Evolutionary conservation across 352 stramenopile species (phyloP).

Genomic region (Phytophthora syringae): DNA sequence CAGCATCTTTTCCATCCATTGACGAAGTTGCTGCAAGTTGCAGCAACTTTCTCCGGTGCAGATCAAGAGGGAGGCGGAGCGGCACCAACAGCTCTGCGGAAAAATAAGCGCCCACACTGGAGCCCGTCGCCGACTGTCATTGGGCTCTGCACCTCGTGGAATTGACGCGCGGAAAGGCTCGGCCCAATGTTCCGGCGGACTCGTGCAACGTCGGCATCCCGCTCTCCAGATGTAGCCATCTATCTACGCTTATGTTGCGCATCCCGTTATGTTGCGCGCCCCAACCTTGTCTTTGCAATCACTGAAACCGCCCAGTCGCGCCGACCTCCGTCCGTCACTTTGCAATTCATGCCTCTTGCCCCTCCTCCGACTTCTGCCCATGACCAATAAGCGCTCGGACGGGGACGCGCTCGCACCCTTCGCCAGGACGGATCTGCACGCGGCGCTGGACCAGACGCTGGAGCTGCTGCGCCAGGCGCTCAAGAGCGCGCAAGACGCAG

Average conservation of each 20-base stretch:
- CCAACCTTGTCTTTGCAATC: slow-evolving; percentile 1
- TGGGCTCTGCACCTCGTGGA: slow-evolving; percentile 13
- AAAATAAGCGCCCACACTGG: background rate
- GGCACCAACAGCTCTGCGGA: background rate
- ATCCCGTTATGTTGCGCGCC: background rate
- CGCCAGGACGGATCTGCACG: slow-evolving; percentile 16
- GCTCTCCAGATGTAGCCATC: too few species aligned
- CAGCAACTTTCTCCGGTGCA: background rate
- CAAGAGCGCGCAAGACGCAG: slow-evolving; percentile 27
- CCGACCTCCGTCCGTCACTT: slow-evolving; percentile 17
- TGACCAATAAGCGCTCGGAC: slow-evolving; percentile 38
- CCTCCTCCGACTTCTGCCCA: background rate
- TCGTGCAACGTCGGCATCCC: too few species aligned
- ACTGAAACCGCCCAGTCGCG: too few species aligned
- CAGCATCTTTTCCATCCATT: too few species aligned
- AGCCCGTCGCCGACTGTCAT: background rate
- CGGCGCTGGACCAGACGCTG: slow-evolving; percentile 44
- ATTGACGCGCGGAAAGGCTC: slow-evolving; percentile 14
- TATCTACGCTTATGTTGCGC: slow-evolving; percentile 12
- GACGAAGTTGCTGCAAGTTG: background rate
- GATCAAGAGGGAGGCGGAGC: slow-evolving; percentile 14
- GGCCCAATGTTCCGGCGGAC: slow-evolving; percentile 19
- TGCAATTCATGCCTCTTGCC: slow-evolving; percentile 18
- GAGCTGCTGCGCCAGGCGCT: slow-evolving; percentile 30
- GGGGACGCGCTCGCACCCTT: slow-evolving; percentile 25